Evolutionary conservation across 495 filamentous ascomycete species (phyloP).

Genomic region (Penicillium ucsense): DNA sequence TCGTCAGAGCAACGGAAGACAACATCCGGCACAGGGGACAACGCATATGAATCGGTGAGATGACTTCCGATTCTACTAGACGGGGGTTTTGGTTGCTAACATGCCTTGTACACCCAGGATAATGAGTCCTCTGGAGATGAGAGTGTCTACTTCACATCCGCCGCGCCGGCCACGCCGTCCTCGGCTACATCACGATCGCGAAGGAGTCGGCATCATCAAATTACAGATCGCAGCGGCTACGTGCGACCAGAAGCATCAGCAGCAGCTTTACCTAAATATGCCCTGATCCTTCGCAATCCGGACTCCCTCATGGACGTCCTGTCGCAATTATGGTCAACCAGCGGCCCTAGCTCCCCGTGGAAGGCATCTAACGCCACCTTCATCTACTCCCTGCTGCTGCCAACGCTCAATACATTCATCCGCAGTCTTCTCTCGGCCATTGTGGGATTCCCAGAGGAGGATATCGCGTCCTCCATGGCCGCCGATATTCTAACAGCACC

Average conservation of each 20-base stretch:
- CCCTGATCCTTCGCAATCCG: slow-evolving; percentile 56
- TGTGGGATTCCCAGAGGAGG: slow-evolving; percentile 72
- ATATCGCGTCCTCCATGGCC: slow-evolving; percentile 43
- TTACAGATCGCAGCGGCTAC: slow-evolving; percentile 44
- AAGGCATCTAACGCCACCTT: slow-evolving; percentile 90
- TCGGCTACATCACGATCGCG: slow-evolving; percentile 45
- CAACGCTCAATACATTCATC: slow-evolving; percentile 79
- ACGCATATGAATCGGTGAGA: slow-evolving; percentile 29
- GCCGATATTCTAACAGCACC: slow-evolving; percentile 59
- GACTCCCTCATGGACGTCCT: slow-evolving; percentile 72
- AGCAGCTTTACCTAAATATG: slow-evolving; percentile 39
- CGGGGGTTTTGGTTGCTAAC: slow-evolving; percentile 4
- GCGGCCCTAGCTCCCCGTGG: slow-evolving; percentile 86
- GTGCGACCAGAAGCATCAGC: slow-evolving; percentile 32
- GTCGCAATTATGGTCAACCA: slow-evolving; percentile 76
- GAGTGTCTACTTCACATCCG: slow-evolving; percentile 75
- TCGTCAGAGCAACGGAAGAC: slow-evolving; percentile 22
- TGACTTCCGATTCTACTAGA: neutral
- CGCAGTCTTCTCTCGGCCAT: slow-evolving; percentile 74
- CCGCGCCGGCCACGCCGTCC: slow-evolving; percentile 47
- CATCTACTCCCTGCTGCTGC: slow-evolving; percentile 73
- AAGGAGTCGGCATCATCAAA: slow-evolving; percentile 29
- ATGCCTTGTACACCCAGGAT: slow-evolving; percentile 13
- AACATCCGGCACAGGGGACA: slow-evolving; percentile 19
- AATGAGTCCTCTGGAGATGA: slow-evolving; percentile 63